These are phyloP conservation scores for Diaporthe longicolla DNA, from an alignment of 2,329 filamentous ascomycete species.

Conservation along the genomic window DNA sequence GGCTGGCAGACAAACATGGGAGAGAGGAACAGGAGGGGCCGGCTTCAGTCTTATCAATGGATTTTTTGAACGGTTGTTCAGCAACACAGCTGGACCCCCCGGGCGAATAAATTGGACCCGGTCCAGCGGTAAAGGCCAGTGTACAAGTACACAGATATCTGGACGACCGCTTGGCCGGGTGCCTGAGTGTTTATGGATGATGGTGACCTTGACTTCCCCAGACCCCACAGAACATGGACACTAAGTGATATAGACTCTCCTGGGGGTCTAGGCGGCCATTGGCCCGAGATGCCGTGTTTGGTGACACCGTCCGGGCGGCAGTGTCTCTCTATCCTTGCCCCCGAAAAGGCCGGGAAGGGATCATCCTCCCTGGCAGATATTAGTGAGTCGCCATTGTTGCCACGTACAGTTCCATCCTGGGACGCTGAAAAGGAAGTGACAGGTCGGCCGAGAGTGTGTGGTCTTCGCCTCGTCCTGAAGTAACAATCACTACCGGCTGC, in stretches of 20 bases:
- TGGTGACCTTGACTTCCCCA: constrained; percentile 24
- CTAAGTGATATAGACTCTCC: background rate
- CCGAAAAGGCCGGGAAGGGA: constrained; percentile 22
- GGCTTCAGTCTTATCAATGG: constrained; percentile 13
- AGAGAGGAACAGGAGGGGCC: background rate
- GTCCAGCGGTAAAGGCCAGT: constrained; percentile 9
- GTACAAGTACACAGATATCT: constrained; percentile 19
- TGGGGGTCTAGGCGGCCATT: constrained; percentile 28
- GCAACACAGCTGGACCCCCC: constrained; percentile 6
- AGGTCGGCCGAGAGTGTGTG: constrained; percentile 15
- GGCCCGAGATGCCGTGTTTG: constrained; percentile 28
- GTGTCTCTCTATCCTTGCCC: background rate
- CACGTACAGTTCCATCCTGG: background rate
- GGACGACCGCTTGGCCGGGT: constrained; percentile 7
- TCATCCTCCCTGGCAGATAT: constrained; percentile 25
- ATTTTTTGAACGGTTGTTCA: background rate
- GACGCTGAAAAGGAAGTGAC: constrained; percentile 8
- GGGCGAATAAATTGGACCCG: constrained; percentile 26
- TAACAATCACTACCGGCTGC: background rate
- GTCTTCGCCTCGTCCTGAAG: background rate
- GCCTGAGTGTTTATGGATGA: constrained; percentile 15
- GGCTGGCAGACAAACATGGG: background rate
- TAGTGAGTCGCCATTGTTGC: constrained; percentile 18
- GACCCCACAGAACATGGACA: constrained; percentile 27
- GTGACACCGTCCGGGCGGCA: constrained; percentile 9